Evolutionary conservation across 768 basidiomycete genomes (phyloP), one percentile per base, ranked within the genome.

Genomic region (Suillus subalutaceus): DNA sequence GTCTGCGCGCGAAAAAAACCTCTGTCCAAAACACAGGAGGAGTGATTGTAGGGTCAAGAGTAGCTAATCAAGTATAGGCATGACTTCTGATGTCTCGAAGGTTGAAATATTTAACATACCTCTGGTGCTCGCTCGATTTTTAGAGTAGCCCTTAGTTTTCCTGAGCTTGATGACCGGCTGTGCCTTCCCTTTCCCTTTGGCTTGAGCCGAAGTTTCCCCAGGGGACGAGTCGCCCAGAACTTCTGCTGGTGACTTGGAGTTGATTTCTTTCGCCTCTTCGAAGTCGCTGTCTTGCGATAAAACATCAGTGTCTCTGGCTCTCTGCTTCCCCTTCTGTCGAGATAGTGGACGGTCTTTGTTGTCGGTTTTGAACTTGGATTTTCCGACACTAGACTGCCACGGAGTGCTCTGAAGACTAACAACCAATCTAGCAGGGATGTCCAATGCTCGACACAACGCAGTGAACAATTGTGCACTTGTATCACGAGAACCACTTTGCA

Each of bases 1-100:
- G 79, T 97, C 95, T 8, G 96, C 88, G 26, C 93, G 89, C 9
- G 94, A 96, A 79, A 96, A 26, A 99, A 0, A 97, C 93, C 77
- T 99, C 97, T 0, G 92, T 93, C 97, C 97, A 99, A 77, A 96
- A 94, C 4, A 96, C 90, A 1, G 97, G 96, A 4, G 94, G 90
- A 12, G 88, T 88, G 62, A 68, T 82, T 44, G 78, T 80, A 61
- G 90, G 90, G 77, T 92, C 86, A 38, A 64, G 68, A 2, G 74
- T 67, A 62, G 69, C 77, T 77, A 66, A 10, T 26, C 69, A 72
- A 73, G 73, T 67, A 71, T 30, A 18, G n/a, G 23, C 7, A 40
- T 60, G 59, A 60, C 26, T 13, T 43, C 12, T 60, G 2, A 43
- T 30, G 16, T 43, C 3, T 60, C 26, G 18, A 60, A 41, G 16